A percentile compares a stretch with the other conserved stretches of the same genome.
Conservation (phyloP, 2,329 filamentous ascomycete genomes). For the Talaromyces sp. region DNA sequence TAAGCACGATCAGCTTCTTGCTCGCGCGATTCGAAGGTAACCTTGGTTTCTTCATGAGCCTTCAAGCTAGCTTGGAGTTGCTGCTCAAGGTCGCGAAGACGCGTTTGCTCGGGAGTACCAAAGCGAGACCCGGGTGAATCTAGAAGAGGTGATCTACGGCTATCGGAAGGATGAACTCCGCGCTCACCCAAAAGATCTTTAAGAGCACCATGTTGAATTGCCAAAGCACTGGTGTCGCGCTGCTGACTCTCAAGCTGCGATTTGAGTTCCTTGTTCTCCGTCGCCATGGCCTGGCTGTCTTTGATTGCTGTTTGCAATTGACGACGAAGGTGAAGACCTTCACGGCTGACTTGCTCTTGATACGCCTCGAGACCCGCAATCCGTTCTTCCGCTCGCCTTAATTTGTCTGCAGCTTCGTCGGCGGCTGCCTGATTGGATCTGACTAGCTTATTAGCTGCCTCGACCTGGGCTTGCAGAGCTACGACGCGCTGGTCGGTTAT, state of each 20-base stretch:
- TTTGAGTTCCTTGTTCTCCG: constrained; percentile 76
- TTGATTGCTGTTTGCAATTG: constrained; percentile 81
- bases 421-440: constrained; percentile 87
- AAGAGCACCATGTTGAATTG: constrained; percentile 85
- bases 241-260: constrained; percentile 80
- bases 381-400: constrained; percentile 89
- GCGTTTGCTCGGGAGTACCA: constrained; percentile 71
- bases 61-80: constrained; percentile 74
- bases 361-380: constrained; percentile 96
- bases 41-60: constrained; percentile 80
- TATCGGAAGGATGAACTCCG: constrained; percentile 72
- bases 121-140: constrained; percentile 72
- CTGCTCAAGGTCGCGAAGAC: constrained; percentile 79
- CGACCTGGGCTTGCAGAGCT: constrained; percentile 75
- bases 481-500: constrained; percentile 55
- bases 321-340: constrained; percentile 82
- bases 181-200: constrained; percentile 90
- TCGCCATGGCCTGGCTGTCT: constrained; percentile 76
- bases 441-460: constrained; percentile 72
- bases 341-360: constrained; percentile 92
- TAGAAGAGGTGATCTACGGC: constrained; percentile 65
- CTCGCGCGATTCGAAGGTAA: constrained; percentile 70
- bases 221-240: constrained; percentile 88
- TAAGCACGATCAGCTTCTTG: constrained; percentile 86
- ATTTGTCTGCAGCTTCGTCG: constrained; percentile 78